Evolutionary conservation across 257 asterid species (phyloP), one percentile per base, ranked within the genome.

Genomic region (Asclepias syriaca): DNA sequence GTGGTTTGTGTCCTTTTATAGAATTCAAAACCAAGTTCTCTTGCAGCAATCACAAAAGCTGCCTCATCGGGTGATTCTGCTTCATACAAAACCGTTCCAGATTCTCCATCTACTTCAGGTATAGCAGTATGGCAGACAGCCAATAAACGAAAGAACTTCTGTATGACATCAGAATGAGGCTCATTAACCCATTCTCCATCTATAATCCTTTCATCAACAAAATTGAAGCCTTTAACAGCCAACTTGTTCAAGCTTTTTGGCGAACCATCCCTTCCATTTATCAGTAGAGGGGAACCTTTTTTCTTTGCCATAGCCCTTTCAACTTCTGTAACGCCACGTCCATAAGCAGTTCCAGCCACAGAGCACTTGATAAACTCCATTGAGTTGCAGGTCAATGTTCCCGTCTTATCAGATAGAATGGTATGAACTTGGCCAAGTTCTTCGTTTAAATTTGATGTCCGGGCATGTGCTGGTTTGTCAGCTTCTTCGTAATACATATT

Each of bases 61-160:
- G 97, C 97, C 81, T 93, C 98, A 72, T 93, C 98, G 10, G 98
- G 98, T 40, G 98, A 93, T 76, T 93, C 98, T 14, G 98, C 98
- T 82, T 93, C 98, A 71, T 93, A 93, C 1, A 84, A 85, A 24
- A 89, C 86, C 69, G 77, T 89, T 45, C 93, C 89, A 0, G 85
- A 84, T 43, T 63, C 75, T 37, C 87, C 97, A 73, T 93, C 91
- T 14, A 89, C 84, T 49, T 93, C 98, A 45, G 98, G 98, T 65
- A 93, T 89, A 14, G 91, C 97, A 7, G 99, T 94, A 75, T 94
- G 99, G 76, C 99, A 94, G 24, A 94, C 84, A 22, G 97, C 92
- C 75, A 91, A 76, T 45, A 94, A 75, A 12, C 89, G 95, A 68
- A 88, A 87, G 82, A 91, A 94, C 43, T 82, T 86, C 84, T 84